phyloP scores from a whole-genome alignment of 768 basidiomycete species.

The Hydnomerulius pinastri region DNA sequence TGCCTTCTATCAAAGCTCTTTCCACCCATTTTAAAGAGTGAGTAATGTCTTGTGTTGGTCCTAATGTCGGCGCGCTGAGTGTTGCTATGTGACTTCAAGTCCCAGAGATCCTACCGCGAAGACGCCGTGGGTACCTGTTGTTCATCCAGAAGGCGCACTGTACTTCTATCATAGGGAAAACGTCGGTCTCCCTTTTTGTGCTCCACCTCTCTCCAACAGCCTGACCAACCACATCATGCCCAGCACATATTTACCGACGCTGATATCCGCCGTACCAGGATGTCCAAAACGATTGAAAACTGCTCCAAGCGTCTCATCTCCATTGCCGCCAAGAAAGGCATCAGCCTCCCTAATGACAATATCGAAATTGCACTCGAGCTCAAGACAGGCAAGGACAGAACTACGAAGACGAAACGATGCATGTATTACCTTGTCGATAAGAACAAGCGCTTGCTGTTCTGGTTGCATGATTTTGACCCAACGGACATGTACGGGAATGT shows the following conservation, averaged over 20 bases:
- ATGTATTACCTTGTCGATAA: conserved; percentile 12
- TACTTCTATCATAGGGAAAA: conserved; percentile 25
- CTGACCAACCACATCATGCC: neutral
- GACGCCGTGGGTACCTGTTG: conserved; percentile 11
- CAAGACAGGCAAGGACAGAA: neutral
- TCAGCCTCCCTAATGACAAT: neutral
- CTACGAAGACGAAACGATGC: conserved; percentile 1
- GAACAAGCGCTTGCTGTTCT: conserved; percentile 6
- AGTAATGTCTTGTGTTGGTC: neutral
- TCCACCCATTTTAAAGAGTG: neutral
- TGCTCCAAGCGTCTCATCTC: neutral
- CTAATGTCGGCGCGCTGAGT: neutral
- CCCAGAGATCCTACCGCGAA: neutral
- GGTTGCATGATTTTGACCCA: conserved; percentile 9
- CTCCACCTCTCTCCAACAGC: no score
- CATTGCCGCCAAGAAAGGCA: neutral
- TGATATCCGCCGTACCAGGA: conserved; percentile 1
- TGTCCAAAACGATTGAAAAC: neutral
- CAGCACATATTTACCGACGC: conserved; percentile 13
- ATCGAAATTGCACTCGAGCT: conserved; percentile 11
- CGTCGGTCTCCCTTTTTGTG: conserved; percentile 6
- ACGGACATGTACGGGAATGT: conserved; percentile 3
- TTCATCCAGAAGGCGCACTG: conserved; percentile 29
- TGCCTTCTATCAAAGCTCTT: neutral
- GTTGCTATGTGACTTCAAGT: neutral